These are phyloP conservation scores for Emmonsiellopsis sp. DNA, from an alignment of 2,329 filamentous ascomycete species.

Conservation along the genomic window DNA sequence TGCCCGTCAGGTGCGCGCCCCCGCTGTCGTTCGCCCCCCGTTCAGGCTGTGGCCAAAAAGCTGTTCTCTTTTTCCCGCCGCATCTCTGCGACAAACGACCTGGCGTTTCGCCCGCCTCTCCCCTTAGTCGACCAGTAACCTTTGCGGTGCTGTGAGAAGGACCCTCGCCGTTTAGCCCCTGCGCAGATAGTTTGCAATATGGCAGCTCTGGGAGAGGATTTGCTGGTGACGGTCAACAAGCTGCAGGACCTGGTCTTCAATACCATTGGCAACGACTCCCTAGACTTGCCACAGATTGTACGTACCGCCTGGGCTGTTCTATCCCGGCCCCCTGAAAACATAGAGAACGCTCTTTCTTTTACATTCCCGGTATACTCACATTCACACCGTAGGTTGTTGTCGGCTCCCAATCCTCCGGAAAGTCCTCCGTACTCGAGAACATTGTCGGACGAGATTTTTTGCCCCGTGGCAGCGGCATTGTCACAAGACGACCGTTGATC, in stretches of 20 bases:
- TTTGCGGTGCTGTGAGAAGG: conserved; percentile 13
- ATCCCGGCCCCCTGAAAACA: neutral
- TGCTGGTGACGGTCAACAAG: conserved; percentile 94
- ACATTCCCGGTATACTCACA: conserved; percentile 2
- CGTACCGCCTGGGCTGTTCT: conserved; percentile 23
- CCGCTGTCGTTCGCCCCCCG: neutral
- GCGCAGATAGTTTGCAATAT: conserved; percentile 40
- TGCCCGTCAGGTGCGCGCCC: too few relatives aligned
- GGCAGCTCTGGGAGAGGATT: conserved; percentile 91
- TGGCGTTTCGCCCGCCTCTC: neutral
- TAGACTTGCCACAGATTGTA: conserved; percentile 97
- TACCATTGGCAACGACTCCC: conserved; percentile 96
- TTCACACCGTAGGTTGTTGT: conserved; percentile 68
- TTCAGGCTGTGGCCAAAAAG: neutral
- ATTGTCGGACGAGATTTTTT: conserved; percentile 97
- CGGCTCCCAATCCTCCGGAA: conserved; percentile 94
- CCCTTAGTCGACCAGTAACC: conserved; percentile 11
- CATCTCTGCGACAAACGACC: neutral
- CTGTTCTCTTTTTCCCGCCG: neutral
- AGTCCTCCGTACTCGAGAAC: conserved; percentile 97
- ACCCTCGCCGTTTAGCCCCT: neutral
- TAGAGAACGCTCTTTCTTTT: neutral
- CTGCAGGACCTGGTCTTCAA: conserved; percentile 98
- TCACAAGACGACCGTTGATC: conserved; percentile 87
- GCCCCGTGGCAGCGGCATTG: conserved; percentile 90